Percentiles rank a stretch among this genome's conserved stretches.
These are phyloP conservation scores for Hanseniaspora osmophila DNA, from an alignment of 805 yeast species.

Conservation along the genomic window DNA sequence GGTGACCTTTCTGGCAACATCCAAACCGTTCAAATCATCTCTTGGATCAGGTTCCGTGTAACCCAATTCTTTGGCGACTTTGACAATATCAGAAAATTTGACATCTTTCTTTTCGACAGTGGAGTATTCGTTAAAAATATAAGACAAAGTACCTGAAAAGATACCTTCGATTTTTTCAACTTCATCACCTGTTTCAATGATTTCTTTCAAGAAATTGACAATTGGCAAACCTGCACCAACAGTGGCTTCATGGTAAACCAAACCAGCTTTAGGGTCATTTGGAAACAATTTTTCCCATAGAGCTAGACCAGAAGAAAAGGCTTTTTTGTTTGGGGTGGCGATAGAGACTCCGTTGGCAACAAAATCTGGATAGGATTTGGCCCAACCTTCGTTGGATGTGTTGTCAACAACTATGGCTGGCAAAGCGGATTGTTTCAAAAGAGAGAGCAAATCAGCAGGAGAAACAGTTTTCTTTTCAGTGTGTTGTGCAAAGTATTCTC, in stretches of 20 bases:
- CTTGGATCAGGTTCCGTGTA: constrained; percentile 99
- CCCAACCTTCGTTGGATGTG: constrained; percentile 73
- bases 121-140: constrained; percentile 87
- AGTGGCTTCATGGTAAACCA: constrained; percentile 94
- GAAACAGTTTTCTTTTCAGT: constrained; percentile 31
- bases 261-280: constrained; percentile 36
- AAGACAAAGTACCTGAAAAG: constrained; percentile 89
- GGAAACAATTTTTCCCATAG: constrained; percentile 72
- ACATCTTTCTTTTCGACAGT: constrained; percentile 44
- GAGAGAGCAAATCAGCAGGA: constrained; percentile 44
- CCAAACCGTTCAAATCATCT: constrained; percentile 95
- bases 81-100: constrained; percentile 81
- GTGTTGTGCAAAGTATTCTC: constrained; percentile 31
- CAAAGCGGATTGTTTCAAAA: constrained; percentile 45
- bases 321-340: constrained; percentile 98
- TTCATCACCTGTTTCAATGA: constrained; percentile 86
- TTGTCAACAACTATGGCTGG: constrained; percentile 87
- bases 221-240: constrained; percentile 98
- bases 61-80: constrained; percentile 78
- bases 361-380: constrained; percentile 63
- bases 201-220: constrained; percentile 75
- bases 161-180: constrained; percentile 88
- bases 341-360: constrained; percentile 70
- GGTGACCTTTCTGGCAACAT: constrained; percentile 96
- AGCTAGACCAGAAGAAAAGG: constrained; percentile 63